Evolutionary conservation across 148 eudicot genomes (phyloP).

Genomic region (Mesembryanthemum crystallinum): DNA sequence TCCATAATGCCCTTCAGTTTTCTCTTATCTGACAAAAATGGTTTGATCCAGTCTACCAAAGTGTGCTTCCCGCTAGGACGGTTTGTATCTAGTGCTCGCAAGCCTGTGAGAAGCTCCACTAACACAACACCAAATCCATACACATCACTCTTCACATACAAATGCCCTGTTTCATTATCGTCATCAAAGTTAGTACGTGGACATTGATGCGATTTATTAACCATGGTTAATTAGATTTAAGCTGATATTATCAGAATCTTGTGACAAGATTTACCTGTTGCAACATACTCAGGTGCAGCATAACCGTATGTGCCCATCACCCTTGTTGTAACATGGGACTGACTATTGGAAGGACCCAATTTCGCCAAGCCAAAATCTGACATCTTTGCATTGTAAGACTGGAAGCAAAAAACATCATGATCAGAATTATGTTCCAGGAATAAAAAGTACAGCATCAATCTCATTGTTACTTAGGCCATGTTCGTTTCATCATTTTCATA

Average conservation of each 20-base stretch:
- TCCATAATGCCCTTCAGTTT: slow-evolving; percentile 65
- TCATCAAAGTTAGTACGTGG: not conserved
- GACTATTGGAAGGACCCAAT: slow-evolving; percentile 63
- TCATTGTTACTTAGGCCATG: not conserved
- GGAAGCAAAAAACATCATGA: slow-evolving; percentile 13
- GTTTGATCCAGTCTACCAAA: slow-evolving; percentile 71
- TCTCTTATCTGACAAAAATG: slow-evolving; percentile 45
- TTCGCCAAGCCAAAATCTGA: slow-evolving; percentile 86
- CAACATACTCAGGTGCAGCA: slow-evolving; percentile 85
- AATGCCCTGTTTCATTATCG: slow-evolving; percentile 52
- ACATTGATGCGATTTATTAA: not conserved
- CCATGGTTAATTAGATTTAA: not conserved
- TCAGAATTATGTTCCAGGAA: not conserved
- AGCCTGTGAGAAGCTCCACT: slow-evolving; percentile 68
- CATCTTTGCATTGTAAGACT: slow-evolving; percentile 75
- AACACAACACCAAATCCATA: slow-evolving; percentile 82
- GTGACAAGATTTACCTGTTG: slow-evolving; percentile 56
- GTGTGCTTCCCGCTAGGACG: slow-evolving; percentile 49
- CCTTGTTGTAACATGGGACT: slow-evolving; percentile 66
- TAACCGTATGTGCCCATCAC: slow-evolving; percentile 84
- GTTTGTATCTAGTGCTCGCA: slow-evolving; percentile 50
- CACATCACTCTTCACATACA: slow-evolving; percentile 79
- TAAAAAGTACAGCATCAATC: not conserved
- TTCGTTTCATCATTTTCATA: too few relatives aligned
- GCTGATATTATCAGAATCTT: not conserved